phyloP scores from a whole-genome alignment of 371 early-diverging fungal genomes.

The Apophysomyces trapeziformis region DNA sequence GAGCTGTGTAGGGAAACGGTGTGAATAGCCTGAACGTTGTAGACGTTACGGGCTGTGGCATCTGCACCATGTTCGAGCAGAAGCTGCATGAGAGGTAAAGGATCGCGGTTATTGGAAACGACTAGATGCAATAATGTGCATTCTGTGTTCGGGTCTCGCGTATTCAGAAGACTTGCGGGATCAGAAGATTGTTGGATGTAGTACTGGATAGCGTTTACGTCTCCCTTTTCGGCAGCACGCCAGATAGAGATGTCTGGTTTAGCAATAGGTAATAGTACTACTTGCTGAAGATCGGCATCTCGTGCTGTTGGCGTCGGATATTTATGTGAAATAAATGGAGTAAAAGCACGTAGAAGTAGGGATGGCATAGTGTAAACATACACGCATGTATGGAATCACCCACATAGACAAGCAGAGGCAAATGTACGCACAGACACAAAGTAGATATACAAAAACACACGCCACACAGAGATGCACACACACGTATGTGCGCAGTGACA shows the following conservation, averaged over 20 bases:
- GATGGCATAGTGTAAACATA: slow-evolving; percentile 2
- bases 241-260: slow-evolving; percentile 25
- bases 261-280: not conserved
- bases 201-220: slow-evolving; percentile 27
- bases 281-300: slow-evolving; percentile 3
- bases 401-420: not conserved
- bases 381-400: not conserved
- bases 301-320: slow-evolving; percentile 2
- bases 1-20: slow-evolving; percentile 37
- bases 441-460: not conserved
- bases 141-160: slow-evolving; percentile 55
- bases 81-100: slow-evolving; percentile 37
- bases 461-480: not conserved
- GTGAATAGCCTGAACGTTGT: slow-evolving; percentile 48
- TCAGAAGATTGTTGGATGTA: slow-evolving; percentile 19
- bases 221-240: slow-evolving; percentile 38
- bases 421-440: not conserved
- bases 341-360: slow-evolving; percentile 5
- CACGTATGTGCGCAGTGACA: not conserved
- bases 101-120: slow-evolving; percentile 41
- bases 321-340: slow-evolving; percentile 10
- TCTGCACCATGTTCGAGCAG: slow-evolving; percentile 57
- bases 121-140: slow-evolving; percentile 51
- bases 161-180: slow-evolving; percentile 36
- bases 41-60: slow-evolving; percentile 42